Percentiles rank a stretch among this genome's conserved stretches.
These are phyloP conservation scores for Chenopodium suecicum DNA, from an alignment of 148 eudicot genomes.

Conservation along the genomic window DNA sequence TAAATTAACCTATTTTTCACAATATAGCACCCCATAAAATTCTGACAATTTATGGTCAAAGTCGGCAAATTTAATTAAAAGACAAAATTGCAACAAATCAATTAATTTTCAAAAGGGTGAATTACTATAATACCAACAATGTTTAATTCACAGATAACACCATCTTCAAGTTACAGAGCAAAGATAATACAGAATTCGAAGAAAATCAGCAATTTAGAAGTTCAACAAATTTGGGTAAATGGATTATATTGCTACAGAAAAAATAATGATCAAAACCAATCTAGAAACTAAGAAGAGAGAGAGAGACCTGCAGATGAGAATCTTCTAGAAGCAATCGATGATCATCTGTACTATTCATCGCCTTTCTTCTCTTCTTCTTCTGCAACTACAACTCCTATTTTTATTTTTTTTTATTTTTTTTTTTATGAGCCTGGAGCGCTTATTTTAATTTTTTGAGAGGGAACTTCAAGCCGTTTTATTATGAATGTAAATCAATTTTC, in stretches of 20 bases:
- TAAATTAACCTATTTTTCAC: no score
- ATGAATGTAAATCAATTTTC: no score
- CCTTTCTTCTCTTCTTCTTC: neutral
- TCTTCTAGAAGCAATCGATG: slow-evolving; percentile 12
- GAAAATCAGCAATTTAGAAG: neutral
- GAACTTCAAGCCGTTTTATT: no score
- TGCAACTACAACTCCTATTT: neutral
- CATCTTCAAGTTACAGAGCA: neutral
- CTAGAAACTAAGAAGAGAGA: neutral
- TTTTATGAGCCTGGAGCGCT: no score
- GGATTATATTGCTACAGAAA: neutral
- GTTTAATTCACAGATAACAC: neutral
- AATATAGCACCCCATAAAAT: no score
- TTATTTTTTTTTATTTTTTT: no score
- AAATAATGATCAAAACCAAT: neutral
- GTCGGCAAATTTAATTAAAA: neutral
- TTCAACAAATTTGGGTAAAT: neutral
- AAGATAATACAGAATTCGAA: neutral
- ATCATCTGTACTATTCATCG: neutral
- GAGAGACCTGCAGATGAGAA: slow-evolving; percentile 18
- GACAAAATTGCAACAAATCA: no score
- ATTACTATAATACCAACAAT: no score
- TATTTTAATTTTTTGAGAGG: no score
- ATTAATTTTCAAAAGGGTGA: no score
- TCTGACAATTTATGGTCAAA: neutral